Evolutionary conservation across 2,329 filamentous ascomycete species (phyloP), one percentile per base, ranked within the genome.

Genomic region (Venturia oleaginea): DNA sequence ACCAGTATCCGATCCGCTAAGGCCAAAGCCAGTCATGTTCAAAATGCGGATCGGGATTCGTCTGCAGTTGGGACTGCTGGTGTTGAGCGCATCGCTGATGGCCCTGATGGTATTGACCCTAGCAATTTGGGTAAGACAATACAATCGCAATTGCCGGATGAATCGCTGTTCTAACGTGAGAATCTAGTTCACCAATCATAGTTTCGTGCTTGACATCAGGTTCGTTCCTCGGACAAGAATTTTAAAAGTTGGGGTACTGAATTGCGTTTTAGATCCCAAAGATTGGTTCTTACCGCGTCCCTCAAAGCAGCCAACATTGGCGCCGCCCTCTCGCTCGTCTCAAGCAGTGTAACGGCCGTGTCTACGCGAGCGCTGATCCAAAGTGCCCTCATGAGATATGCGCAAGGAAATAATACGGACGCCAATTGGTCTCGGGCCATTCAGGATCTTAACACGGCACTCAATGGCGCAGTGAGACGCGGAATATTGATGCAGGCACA

Each of bases 221-320:
- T 80, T 74, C 32, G 71, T 65, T 65, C 3, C 11, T 17, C 5
- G 4, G 27, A 22, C 24, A 22, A n/a, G n/a, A 32, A 55, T 27
- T 1, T 55, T 17, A 22, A 15, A 46, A 27, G 64, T 65, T n/a
- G 66, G 57, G 19, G 43, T 15, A n/a, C 55, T 43, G 27, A 62
- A 17, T 6, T 38, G n/a, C 34, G 22, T 43, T 7, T 34, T 11
- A 42, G 61, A 70, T 64, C 15, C 1, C 38, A 34, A 7, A 34
- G 40, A n/a, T 84, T 97, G 59, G 79, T 86, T 32, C 81, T 96
- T 67, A 91, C 91, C 1, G 92, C 92, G 7, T 92, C 89, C 2
- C 85, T 96, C 72, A 96, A 96, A 75, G 88, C 92, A 24, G 86
- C 89, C 37, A 88, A 93, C 72, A 83, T 97, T 67, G 81, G 88